Evolutionary conservation across 2,329 filamentous ascomycete genomes (phyloP), one percentile per base, ranked within the genome.

Genomic region (Talaromyces amestolkiae): DNA sequence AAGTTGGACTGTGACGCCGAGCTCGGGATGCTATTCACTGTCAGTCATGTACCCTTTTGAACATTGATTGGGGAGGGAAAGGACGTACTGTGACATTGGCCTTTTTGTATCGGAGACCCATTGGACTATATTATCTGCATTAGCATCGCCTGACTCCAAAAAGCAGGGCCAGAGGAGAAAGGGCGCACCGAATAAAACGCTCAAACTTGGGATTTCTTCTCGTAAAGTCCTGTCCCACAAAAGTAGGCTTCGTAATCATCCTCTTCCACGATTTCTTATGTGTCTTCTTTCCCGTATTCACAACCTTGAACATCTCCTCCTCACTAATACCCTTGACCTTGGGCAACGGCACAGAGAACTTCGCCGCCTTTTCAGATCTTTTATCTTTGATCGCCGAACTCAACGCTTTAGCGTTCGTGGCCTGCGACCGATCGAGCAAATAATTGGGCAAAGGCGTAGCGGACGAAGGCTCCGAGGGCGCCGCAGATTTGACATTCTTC

Each of bases 251-350:
- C 17, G 89, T 93, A 67, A 92, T 88, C 84, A 85, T 83, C 47
- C 83, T 72, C 77, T 87, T 86, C 81, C 83, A 85, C 45, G 84
- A 84, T 85, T 95, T 96, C 86, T 96, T 93, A 65, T 89, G 85
- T 2, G 89, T 92, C 85, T 97, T 97, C 87, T 96, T 96, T 73
- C 95, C 94, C 37, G 94, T 98, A 82, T 93, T 93, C 74, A 98
- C 88, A 15, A 97, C 93, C 81, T 92, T 94, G 84, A 98, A 98
- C 90, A 97, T 94, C 83, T 97, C 94, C 84, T 96, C 92, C 82
- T 98, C 94, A 70, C 87, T 89, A 72, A 98, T 97, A 69, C 92
- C 94, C 74, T 91, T 87, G 53, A 98, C 95, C 82, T 97, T 97
- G 41, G 95, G 95, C 74, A 99, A 79, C 1, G 95, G 95, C 45